Percentiles rank a stretch among this genome's conserved stretches.
Conservation (phyloP, 2,329 filamentous ascomycete genomes). For the Penicillium aurantiogriseum region DNA sequence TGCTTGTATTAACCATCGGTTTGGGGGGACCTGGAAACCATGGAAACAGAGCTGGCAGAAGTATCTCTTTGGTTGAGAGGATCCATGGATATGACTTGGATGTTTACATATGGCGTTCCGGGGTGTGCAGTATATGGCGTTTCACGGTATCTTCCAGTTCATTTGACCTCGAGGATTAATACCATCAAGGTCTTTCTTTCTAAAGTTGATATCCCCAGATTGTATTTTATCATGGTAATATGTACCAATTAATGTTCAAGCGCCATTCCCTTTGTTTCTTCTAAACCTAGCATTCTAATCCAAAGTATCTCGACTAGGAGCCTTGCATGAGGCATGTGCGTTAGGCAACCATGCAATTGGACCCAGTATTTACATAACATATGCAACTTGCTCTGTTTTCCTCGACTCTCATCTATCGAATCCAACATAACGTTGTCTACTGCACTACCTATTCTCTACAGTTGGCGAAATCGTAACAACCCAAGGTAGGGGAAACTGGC, state of each 20-base stretch:
- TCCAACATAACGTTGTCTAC: not conserved
- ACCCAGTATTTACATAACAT: not conserved
- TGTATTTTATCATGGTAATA: not conserved
- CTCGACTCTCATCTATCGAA: not conserved
- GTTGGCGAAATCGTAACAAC: not conserved
- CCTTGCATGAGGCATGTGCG: not conserved
- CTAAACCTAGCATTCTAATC: not conserved
- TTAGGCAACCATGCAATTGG: not conserved
- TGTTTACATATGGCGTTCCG: not conserved
- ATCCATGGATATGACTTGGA: not conserved
- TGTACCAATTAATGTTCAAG: not conserved
- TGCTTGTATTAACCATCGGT: constrained; percentile 37
- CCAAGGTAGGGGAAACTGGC: not conserved
- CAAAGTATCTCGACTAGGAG: not conserved
- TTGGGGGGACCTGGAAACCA: constrained; percentile 37
- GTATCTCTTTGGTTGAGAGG: constrained; percentile 26
- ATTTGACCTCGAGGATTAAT: not conserved
- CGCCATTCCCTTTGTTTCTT: no score
- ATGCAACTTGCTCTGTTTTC: not conserved
- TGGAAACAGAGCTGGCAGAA: constrained; percentile 37
- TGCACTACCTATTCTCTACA: not conserved
- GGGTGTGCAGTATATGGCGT: not conserved
- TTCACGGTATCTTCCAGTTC: not conserved
- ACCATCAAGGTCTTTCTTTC: not conserved
- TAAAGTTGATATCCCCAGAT: not conserved